phyloP scores from a whole-genome alignment of 2,329 filamentous ascomycete genomes.

The Phyllosticta capitalensis region DNA sequence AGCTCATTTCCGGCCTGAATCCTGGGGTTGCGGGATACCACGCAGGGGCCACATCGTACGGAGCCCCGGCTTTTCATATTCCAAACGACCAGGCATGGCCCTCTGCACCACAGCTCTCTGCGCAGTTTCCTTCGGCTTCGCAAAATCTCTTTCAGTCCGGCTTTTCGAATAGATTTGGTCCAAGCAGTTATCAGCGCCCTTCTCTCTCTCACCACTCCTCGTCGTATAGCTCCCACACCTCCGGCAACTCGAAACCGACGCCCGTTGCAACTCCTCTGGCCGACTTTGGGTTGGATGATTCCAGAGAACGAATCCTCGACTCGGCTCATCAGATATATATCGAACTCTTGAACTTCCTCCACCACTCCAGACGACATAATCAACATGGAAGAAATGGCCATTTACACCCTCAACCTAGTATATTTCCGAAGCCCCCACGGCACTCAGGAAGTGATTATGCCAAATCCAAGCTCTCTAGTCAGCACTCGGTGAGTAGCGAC shows the following conservation, averaged over 20 bases:
- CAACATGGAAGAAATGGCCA: constrained; percentile 19
- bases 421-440: constrained; percentile 53
- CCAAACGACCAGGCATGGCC: constrained; percentile 4
- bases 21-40: constrained; percentile 6
- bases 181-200: constrained; percentile 6
- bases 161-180: not conserved
- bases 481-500: not conserved
- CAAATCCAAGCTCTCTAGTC: not conserved
- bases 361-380: constrained; percentile 32
- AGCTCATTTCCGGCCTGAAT: not conserved
- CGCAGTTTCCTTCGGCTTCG: not conserved
- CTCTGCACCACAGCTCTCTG: constrained; percentile 6
- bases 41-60: not conserved
- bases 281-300: constrained; percentile 34
- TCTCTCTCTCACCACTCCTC: constrained; percentile 1
- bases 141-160: not conserved
- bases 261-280: constrained; percentile 13
- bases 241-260: not conserved
- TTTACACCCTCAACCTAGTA: constrained; percentile 43
- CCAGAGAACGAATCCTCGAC: constrained; percentile 36
- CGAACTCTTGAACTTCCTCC: constrained; percentile 39
- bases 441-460: constrained; percentile 45
- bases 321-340: constrained; percentile 40
- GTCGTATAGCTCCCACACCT: not conserved
- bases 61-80: not conserved